These are phyloP conservation scores for Hyaloscypha hepaticicola DNA, from an alignment of 495 filamentous ascomycete genomes.

Conservation along the genomic window DNA sequence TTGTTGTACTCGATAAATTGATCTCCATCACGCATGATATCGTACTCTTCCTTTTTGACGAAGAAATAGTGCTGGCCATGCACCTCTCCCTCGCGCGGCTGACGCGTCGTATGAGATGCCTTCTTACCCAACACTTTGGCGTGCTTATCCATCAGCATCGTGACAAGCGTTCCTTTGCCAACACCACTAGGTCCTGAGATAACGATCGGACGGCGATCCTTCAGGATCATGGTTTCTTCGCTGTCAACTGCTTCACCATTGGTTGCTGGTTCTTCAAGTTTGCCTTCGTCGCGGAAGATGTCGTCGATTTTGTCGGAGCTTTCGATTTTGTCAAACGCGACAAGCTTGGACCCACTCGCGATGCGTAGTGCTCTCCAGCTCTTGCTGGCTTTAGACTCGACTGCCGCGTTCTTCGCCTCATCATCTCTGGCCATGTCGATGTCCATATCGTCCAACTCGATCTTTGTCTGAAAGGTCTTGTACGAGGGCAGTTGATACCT, in stretches of 20 bases:
- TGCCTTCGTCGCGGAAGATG: slow-evolving; percentile 46
- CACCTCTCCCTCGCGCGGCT: slow-evolving; percentile 44
- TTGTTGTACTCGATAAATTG: slow-evolving; percentile 49
- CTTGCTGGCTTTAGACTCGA: slow-evolving; percentile 76
- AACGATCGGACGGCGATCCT: slow-evolving; percentile 45
- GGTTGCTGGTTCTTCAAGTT: slow-evolving; percentile 28
- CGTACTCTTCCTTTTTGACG: slow-evolving; percentile 46
- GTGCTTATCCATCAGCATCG: slow-evolving; percentile 43
- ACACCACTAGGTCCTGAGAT: slow-evolving; percentile 43
- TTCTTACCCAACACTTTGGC: slow-evolving; percentile 42
- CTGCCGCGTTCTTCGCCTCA: slow-evolving; percentile 63
- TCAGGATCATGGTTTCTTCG: slow-evolving; percentile 32
- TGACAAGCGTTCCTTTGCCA: slow-evolving; percentile 40
- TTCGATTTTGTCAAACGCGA: slow-evolving; percentile 81
- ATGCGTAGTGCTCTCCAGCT: slow-evolving; percentile 85
- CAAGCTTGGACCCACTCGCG: slow-evolving; percentile 67
- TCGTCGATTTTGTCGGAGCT: slow-evolving; percentile 65
- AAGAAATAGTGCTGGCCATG: slow-evolving; percentile 43
- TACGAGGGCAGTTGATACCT: slow-evolving; percentile 47
- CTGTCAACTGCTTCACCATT: slow-evolving; percentile 30
- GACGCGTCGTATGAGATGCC: slow-evolving; percentile 44
- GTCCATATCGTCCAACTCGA: slow-evolving; percentile 73
- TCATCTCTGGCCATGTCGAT: slow-evolving; percentile 74
- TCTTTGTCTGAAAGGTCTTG: slow-evolving; percentile 52
- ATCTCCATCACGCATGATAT: slow-evolving; percentile 51